A percentile compares a stretch with the other conserved stretches of the same genome.
These are phyloP conservation scores for Penicillium diatomitis DNA, from an alignment of 495 filamentous ascomycete genomes.

Conservation along the genomic window DNA sequence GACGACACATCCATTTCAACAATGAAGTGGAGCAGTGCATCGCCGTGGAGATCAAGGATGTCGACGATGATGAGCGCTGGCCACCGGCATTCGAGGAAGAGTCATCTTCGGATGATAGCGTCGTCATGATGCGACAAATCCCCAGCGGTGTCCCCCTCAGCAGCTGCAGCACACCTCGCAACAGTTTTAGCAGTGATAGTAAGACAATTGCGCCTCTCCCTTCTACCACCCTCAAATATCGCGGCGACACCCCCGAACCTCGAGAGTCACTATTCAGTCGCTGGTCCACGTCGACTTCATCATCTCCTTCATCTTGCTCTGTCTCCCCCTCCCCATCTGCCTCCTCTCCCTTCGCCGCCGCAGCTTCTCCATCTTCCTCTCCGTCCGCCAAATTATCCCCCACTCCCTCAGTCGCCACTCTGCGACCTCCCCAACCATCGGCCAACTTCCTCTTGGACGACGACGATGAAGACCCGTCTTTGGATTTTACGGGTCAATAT, in stretches of 20 bases:
- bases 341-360: slow-evolving; percentile 41
- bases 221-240: slow-evolving; percentile 84
- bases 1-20: slow-evolving; percentile 91
- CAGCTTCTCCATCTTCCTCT: slow-evolving; percentile 19
- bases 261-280: slow-evolving; percentile 20
- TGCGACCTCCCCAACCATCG: slow-evolving; percentile 61
- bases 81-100: slow-evolving; percentile 44
- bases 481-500: slow-evolving; percentile 32
- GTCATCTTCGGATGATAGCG: slow-evolving; percentile 62
- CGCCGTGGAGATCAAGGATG: slow-evolving; percentile 75
- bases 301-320: slow-evolving; percentile 18
- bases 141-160: slow-evolving; percentile 36
- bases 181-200: slow-evolving; percentile 54
- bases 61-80: slow-evolving; percentile 55
- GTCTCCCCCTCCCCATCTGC: slow-evolving; percentile 64
- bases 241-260: slow-evolving; percentile 67
- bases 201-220: slow-evolving; percentile 91
- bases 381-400: slow-evolving; percentile 43
- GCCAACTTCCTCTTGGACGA: slow-evolving; percentile 59
- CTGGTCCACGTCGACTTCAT: slow-evolving; percentile 27
- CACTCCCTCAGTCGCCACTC: slow-evolving; percentile 67
- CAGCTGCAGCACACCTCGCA: slow-evolving; percentile 39
- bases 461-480: slow-evolving; percentile 53
- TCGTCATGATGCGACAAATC: slow-evolving; percentile 76
- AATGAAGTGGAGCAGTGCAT: slow-evolving; percentile 94